These are phyloP conservation scores for Emmonsiellopsis sp. DNA, from an alignment of 2,329 filamentous ascomycete species.

Conservation along the genomic window DNA sequence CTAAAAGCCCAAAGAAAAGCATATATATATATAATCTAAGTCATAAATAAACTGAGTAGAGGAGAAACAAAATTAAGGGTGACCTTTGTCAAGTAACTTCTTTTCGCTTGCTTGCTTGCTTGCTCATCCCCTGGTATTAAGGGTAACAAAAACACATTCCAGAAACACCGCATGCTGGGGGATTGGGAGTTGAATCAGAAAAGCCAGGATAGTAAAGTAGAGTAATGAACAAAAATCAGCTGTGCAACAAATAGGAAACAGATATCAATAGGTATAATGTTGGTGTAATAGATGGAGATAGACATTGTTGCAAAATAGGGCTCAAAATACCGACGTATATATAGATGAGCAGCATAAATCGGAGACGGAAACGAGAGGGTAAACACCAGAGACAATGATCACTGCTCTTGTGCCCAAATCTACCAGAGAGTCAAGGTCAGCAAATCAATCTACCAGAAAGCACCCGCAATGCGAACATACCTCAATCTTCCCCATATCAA, in stretches of 20 bases:
- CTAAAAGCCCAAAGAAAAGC: not conserved
- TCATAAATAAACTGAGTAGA: not conserved
- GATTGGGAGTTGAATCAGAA: not conserved
- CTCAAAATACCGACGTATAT: not conserved
- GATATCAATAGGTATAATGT: not conserved
- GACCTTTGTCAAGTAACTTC: not conserved
- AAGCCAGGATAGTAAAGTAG: not conserved
- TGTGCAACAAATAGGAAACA: not conserved
- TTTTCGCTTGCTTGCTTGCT: not conserved
- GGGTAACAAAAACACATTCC: not conserved
- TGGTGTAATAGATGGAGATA: too few relatives aligned
- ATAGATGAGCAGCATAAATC: not conserved
- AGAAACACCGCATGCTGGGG: constrained; percentile 6
- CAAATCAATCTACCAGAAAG: not conserved
- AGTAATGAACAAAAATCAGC: not conserved
- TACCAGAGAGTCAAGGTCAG: constrained; percentile 4
- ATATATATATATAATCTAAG: not conserved
- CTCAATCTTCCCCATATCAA: constrained; percentile 90
- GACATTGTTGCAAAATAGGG: too few relatives aligned
- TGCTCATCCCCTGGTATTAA: not conserved
- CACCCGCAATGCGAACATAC: constrained; percentile 45
- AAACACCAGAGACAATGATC: not conserved
- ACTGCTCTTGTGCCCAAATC: constrained; percentile 16
- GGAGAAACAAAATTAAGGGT: not conserved
- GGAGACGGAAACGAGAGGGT: not conserved